A percentile compares a stretch with the other conserved stretches of the same genome.
Evolutionary conservation across 345 rosid genomes (phyloP).

Genomic region (Mallotus nudiflorus): DNA sequence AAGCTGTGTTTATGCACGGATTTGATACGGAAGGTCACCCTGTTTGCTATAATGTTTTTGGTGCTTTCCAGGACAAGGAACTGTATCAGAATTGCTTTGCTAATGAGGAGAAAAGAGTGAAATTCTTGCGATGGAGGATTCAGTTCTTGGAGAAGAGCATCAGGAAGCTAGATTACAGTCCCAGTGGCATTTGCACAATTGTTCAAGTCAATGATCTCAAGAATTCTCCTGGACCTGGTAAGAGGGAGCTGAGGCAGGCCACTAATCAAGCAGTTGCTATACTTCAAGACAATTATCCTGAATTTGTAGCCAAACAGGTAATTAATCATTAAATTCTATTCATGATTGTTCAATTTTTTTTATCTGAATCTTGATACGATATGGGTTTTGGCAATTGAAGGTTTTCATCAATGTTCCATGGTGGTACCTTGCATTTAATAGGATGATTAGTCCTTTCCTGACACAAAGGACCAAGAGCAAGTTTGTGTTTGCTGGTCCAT

Average conservation of each 20-base stretch:
- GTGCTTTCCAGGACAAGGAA: constrained; percentile 41
- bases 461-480: constrained; percentile 61
- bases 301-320: constrained; percentile 53
- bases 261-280: constrained; percentile 40
- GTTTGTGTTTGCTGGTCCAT: constrained; percentile 44
- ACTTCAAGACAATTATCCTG: constrained; percentile 61
- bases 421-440: constrained; percentile 53
- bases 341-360: not conserved
- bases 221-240: constrained; percentile 48
- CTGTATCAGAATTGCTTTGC: constrained; percentile 37
- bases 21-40: constrained; percentile 47
- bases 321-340: not conserved
- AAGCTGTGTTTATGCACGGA: constrained; percentile 41
- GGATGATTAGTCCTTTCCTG: constrained; percentile 52
- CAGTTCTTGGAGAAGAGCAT: constrained; percentile 53
- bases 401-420: constrained; percentile 60
- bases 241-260: constrained; percentile 37
- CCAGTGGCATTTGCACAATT: constrained; percentile 37
- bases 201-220: constrained; percentile 51
- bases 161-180: constrained; percentile 46
- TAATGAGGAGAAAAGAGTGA: constrained; percentile 44
- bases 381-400: constrained; percentile 24
- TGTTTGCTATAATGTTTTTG: constrained; percentile 55
- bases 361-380: not conserved
- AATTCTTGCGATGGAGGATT: constrained; percentile 49